These are phyloP conservation scores for Solidago caesia DNA, from an alignment of 129 eudicot species.

Conservation along the genomic window DNA sequence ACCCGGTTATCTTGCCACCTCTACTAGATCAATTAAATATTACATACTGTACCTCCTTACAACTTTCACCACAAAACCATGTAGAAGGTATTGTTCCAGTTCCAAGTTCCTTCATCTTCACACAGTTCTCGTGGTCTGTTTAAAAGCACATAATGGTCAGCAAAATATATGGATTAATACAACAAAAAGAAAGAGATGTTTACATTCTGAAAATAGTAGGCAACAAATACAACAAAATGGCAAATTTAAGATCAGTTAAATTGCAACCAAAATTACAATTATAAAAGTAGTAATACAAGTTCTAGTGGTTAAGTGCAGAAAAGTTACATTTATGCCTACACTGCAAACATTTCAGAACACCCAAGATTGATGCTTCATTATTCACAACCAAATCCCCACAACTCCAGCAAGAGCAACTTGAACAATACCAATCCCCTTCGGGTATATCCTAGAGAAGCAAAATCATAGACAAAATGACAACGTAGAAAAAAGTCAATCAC, in stretches of 20 bases:
- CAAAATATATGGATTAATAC: not conserved
- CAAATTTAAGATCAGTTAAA: not conserved
- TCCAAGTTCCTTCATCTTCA: conserved; percentile 31
- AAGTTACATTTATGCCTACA: conserved; percentile 77
- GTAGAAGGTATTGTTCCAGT: conserved; percentile 38
- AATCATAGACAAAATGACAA: not conserved
- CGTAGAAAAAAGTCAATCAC: not conserved
- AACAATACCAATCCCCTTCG: conserved; percentile 93
- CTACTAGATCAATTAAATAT: not conserved
- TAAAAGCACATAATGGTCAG: conserved; percentile 21
- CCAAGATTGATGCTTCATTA: conserved; percentile 30
- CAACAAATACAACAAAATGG: not conserved
- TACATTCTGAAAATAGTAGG: conserved; percentile 1
- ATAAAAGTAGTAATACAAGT: conserved; percentile 9
- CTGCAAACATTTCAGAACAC: conserved; percentile 61
- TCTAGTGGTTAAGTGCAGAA: conserved; percentile 22
- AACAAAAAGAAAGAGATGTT: not conserved
- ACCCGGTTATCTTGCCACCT: not conserved
- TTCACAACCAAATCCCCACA: conserved; percentile 57
- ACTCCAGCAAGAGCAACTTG: conserved; percentile 76
- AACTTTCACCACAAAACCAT: conserved; percentile 80
- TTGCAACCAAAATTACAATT: not conserved
- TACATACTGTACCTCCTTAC: conserved; percentile 56
- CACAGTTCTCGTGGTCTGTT: conserved; percentile 78
- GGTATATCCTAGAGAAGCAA: conserved; percentile 71